These are phyloP conservation scores for Tolypocladium tropicale DNA, from an alignment of 2,329 filamentous ascomycete species.

Conservation along the genomic window DNA sequence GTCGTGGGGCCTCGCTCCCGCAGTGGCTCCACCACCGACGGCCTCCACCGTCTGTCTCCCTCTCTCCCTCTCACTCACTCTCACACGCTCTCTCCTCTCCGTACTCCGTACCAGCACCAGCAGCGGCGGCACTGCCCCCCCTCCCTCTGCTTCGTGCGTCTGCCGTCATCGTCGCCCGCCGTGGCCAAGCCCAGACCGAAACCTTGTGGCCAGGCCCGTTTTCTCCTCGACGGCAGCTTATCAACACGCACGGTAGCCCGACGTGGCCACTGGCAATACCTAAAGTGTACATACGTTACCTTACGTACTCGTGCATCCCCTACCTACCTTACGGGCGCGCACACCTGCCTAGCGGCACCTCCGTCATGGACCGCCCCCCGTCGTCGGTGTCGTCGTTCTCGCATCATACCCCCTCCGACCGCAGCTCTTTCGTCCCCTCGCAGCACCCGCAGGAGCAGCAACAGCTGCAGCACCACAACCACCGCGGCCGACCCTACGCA, in stretches of 20 bases:
- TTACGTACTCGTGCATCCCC: too few relatives aligned
- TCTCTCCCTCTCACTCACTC: too few relatives aligned
- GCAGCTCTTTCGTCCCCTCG: slow-evolving; percentile 4
- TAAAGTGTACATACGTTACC: neutral
- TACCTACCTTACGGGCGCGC: neutral
- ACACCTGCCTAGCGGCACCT: slow-evolving; percentile 9
- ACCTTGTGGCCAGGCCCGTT: too few relatives aligned
- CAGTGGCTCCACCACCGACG: too few relatives aligned
- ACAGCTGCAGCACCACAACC: slow-evolving; percentile 4
- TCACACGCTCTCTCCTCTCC: neutral
- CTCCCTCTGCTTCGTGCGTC: too few relatives aligned
- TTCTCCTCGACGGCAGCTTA: too few relatives aligned
- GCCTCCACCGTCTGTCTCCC: too few relatives aligned
- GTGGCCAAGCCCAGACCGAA: neutral
- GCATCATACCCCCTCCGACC: slow-evolving; percentile 10
- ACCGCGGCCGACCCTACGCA: neutral
- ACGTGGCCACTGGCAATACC: neutral
- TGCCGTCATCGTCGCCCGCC: too few relatives aligned
- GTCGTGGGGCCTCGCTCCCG: too few relatives aligned
- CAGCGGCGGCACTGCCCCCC: neutral
- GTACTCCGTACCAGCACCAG: neutral
- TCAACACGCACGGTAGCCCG: neutral
- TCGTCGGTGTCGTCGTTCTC: slow-evolving; percentile 12
- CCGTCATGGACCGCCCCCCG: slow-evolving; percentile 19
- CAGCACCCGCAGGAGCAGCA: slow-evolving; percentile 1